Conservation (phyloP, 345 rosid species). For the Citrus australasica region DNA sequence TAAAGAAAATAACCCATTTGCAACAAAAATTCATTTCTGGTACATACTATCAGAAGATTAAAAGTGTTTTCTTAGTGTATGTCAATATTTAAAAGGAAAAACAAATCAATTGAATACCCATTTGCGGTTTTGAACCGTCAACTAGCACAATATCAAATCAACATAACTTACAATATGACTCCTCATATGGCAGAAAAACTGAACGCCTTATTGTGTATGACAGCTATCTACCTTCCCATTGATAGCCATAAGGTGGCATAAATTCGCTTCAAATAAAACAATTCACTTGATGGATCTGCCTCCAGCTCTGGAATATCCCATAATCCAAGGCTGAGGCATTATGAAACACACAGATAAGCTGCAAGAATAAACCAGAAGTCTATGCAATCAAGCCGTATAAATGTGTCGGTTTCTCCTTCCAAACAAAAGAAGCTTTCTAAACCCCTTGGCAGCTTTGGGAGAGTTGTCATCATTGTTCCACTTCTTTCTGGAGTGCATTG, state of each 20-base stretch:
- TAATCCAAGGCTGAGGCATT: constrained; percentile 4
- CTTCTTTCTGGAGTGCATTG: constrained; percentile 65
- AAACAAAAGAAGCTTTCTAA: constrained; percentile 85
- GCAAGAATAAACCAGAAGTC: constrained; percentile 6
- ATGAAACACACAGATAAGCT: constrained; percentile 13
- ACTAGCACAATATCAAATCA: constrained; percentile 3
- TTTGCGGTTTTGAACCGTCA: constrained; percentile 8
- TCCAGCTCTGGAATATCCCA: constrained; percentile 7
- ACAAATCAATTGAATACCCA: neutral
- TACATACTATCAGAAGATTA: constrained; percentile 10
- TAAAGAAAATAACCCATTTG: neutral
- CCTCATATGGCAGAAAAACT: constrained; percentile 27
- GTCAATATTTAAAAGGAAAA: constrained; percentile 1
- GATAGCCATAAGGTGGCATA: constrained; percentile 1
- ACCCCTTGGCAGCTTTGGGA: constrained; percentile 77
- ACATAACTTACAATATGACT: constrained; percentile 16
- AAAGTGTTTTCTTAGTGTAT: neutral
- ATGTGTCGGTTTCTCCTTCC: constrained; percentile 49
- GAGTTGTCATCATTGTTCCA: constrained; percentile 72
- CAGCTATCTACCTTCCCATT: neutral
- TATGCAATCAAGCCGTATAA: constrained; percentile 17
- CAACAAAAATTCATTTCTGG: neutral
- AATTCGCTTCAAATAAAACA: neutral
- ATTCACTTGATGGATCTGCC: neutral
- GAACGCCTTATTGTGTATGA: constrained; percentile 32